These are phyloP conservation scores for Linum lewisii DNA, from an alignment of 345 rosid genomes.

Conservation along the genomic window DNA sequence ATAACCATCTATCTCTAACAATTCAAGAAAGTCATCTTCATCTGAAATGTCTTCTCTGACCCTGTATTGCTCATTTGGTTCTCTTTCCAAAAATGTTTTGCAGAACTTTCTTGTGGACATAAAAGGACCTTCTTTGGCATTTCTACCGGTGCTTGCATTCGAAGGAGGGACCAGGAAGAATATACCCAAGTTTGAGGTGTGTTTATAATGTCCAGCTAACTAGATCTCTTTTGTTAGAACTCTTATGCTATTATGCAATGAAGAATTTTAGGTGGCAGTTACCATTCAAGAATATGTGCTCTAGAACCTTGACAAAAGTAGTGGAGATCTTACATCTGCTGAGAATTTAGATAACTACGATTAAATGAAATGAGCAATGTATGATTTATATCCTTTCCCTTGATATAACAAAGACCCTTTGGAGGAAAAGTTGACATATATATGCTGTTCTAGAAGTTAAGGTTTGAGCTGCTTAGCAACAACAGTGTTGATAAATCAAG, in stretches of 20 bases:
- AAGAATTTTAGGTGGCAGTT: neutral
- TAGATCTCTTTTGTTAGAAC: too few relatives aligned
- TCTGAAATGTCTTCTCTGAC: too few relatives aligned
- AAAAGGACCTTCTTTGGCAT: conserved; percentile 59
- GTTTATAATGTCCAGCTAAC: neutral
- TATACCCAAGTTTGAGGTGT: conserved; percentile 64
- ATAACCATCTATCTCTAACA: neutral
- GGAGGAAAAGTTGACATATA: too few relatives aligned
- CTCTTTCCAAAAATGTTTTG: neutral
- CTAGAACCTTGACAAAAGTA: neutral
- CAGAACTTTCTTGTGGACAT: conserved; percentile 73
- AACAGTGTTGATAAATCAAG: too few relatives aligned
- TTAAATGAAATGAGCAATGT: neutral
- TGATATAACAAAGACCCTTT: neutral
- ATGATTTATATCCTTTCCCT: neutral
- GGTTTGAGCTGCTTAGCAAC: too few relatives aligned
- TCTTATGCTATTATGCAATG: neutral
- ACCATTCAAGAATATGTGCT: neutral
- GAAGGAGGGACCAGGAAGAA: conserved; percentile 83
- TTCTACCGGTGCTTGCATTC: conserved; percentile 76
- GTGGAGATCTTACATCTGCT: neutral
- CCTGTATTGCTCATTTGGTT: neutral
- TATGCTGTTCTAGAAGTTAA: too few relatives aligned
- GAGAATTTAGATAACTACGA: neutral
- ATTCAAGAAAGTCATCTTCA: too few relatives aligned